Conservation (phyloP, 192 early-diverging fungal genomes). For the Dissophora ornata region DNA sequence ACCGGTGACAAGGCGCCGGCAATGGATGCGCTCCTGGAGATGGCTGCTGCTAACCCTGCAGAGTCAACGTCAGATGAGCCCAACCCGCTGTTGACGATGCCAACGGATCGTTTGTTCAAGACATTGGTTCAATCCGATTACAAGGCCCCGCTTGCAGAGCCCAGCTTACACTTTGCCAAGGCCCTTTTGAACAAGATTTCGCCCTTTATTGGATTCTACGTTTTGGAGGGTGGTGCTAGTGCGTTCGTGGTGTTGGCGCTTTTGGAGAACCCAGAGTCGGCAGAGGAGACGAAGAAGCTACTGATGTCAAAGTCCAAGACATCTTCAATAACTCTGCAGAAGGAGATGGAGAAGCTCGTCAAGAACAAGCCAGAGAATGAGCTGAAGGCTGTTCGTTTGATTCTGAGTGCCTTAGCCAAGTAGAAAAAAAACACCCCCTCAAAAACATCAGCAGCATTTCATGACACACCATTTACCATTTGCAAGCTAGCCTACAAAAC, state of each 20-base stretch:
- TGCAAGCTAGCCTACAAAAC: too few species aligned
- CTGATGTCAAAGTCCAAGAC: constrained; percentile 21
- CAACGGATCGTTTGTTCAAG: constrained; percentile 64
- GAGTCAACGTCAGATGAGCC: constrained; percentile 39
- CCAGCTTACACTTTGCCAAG: constrained; percentile 52
- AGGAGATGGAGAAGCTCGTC: constrained; percentile 50
- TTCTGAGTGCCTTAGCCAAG: constrained; percentile 39
- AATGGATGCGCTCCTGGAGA: constrained; percentile 53
- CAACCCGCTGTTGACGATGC: constrained; percentile 58
- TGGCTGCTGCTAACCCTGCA: constrained; percentile 54
- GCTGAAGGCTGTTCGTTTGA: constrained; percentile 36
- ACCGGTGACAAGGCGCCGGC: constrained; percentile 57
- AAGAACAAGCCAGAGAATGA: constrained; percentile 40
- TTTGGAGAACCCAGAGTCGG: constrained; percentile 56
- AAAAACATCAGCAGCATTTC: background rate
- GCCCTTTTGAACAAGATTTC: constrained; percentile 42
- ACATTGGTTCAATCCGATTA: constrained; percentile 56
- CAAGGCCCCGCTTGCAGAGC: constrained; percentile 44
- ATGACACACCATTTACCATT: background rate
- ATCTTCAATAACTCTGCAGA: constrained; percentile 51
- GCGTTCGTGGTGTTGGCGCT: constrained; percentile 55
- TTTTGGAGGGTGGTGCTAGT: constrained; percentile 28
- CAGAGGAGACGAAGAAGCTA: constrained; percentile 48
- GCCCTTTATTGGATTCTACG: constrained; percentile 44
- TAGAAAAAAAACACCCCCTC: constrained; percentile 12